Evolutionary conservation across 2,329 filamentous ascomycete species (phyloP).

Genomic region (Moelleriella libera): DNA sequence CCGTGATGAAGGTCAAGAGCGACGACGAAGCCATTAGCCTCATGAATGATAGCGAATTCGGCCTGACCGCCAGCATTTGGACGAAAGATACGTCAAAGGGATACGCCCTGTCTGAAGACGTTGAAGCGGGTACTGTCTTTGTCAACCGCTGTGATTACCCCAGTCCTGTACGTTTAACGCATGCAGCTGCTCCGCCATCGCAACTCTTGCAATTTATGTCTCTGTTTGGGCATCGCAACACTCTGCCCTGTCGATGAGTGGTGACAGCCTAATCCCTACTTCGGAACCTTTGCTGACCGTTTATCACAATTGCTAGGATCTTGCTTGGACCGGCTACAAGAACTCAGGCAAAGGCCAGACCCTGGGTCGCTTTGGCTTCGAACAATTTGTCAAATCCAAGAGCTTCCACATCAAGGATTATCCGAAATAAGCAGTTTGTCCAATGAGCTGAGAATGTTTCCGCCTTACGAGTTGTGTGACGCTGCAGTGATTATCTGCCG

Average conservation of each 20-base stretch:
- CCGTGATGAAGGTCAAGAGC: slow-evolving; percentile 70
- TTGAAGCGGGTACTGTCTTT: slow-evolving; percentile 92
- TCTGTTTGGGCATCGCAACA: neutral
- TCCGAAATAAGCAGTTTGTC: slow-evolving; percentile 33
- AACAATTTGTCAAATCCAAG: slow-evolving; percentile 93
- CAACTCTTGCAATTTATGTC: neutral
- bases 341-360: slow-evolving; percentile 89
- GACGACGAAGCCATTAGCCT: slow-evolving; percentile 70
- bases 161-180: slow-evolving; percentile 54
- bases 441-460: neutral
- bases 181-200: neutral
- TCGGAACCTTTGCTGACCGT: neutral
- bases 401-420: slow-evolving; percentile 86
- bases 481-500: neutral
- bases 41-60: slow-evolving; percentile 94
- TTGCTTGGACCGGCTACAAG: slow-evolving; percentile 98
- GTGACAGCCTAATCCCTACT: neutral
- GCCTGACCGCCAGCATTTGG: slow-evolving; percentile 94
- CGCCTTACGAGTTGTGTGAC: no score
- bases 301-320: slow-evolving; percentile 40
- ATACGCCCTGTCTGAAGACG: slow-evolving; percentile 60
- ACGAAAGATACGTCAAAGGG: slow-evolving; percentile 71
- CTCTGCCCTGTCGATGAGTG: neutral
- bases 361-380: slow-evolving; percentile 79
- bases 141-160: slow-evolving; percentile 91